Conservation (phyloP, 768 basidiomycete genomes). For the Macrolepiota dolichaula region DNA sequence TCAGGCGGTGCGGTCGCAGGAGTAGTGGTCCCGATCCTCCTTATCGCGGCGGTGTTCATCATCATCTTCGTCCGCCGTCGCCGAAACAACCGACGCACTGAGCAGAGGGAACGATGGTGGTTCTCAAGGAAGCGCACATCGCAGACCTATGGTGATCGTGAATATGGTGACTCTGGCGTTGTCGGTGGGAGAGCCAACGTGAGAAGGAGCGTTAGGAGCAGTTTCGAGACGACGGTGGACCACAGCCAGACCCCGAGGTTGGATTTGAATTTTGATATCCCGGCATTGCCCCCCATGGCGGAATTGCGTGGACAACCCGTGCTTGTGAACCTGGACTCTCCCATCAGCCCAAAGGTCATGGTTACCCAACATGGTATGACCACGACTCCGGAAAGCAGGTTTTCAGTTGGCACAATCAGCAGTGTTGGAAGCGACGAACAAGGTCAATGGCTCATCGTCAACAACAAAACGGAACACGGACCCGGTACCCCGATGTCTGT, state of each 20-base stretch:
- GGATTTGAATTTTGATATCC: constrained; percentile 24
- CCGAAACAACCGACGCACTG: constrained; percentile 35
- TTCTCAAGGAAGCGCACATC: constrained; percentile 24
- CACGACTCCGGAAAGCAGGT: constrained; percentile 20
- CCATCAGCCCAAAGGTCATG: constrained; percentile 2
- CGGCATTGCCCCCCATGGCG: constrained; percentile 50
- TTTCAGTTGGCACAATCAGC: constrained; percentile 39
- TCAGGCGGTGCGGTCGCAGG: constrained; percentile 37
- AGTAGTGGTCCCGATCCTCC: constrained; percentile 31
- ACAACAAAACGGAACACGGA: constrained; percentile 24
- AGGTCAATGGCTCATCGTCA: constrained; percentile 38
- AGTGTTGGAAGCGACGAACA: constrained; percentile 20
- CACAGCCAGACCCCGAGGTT: constrained; percentile 29
- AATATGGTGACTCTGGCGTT: not conserved
- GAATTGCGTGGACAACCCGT: constrained; percentile 40
- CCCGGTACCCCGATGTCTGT: constrained; percentile 54
- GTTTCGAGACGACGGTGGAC: constrained; percentile 63
- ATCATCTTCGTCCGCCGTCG: constrained; percentile 47
- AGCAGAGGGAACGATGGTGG: constrained; percentile 47
- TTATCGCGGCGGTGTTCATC: constrained; percentile 31
- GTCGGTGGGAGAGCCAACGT: not conserved
- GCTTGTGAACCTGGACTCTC: constrained; percentile 29
- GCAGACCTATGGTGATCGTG: constrained; percentile 23
- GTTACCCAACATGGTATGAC: constrained; percentile 12
- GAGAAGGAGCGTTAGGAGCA: constrained; percentile 39